phyloP scores from a whole-genome alignment of 352 stramenopile genomes.

The Phytophthora boehmeriae region DNA sequence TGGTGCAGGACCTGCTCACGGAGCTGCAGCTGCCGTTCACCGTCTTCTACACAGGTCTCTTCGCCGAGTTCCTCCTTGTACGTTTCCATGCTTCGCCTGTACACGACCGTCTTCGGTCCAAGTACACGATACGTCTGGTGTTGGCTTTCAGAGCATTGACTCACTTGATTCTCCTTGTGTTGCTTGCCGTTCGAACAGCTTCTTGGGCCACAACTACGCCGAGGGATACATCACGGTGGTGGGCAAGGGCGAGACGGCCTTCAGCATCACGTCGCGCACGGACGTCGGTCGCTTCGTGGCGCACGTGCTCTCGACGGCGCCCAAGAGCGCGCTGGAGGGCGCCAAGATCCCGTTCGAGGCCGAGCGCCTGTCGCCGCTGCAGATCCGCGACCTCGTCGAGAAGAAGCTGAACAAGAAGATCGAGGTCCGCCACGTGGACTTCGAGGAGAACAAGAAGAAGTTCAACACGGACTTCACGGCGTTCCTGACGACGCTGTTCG shows the following conservation, averaged over 20 bases:
- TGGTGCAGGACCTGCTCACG: constrained; percentile 22
- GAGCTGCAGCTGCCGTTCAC: constrained; percentile 18
- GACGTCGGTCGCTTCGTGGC: constrained; percentile 13
- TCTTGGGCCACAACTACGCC: constrained; percentile 2
- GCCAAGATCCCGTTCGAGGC: constrained; percentile 15
- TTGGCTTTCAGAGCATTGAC: too few species aligned
- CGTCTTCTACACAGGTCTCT: constrained; percentile 31
- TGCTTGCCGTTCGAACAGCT: background rate
- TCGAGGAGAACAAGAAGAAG: constrained; percentile 17
- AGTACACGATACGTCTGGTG: too few species aligned
- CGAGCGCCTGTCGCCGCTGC: constrained; percentile 9
- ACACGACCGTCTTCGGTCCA: too few species aligned
- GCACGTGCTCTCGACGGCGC: background rate
- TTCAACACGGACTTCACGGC: constrained; percentile 11
- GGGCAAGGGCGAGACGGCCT: constrained; percentile 6
- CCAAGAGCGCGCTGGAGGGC: constrained; percentile 7
- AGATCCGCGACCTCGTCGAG: constrained; percentile 11
- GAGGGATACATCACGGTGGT: constrained; percentile 6
- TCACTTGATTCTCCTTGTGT: too few species aligned
- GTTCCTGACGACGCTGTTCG: constrained; percentile 18
- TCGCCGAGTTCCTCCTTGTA: constrained; percentile 12
- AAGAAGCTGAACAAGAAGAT: constrained; percentile 25
- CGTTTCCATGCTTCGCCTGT: background rate
- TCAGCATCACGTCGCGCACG: constrained; percentile 2
- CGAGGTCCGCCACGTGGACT: constrained; percentile 12